Evolutionary conservation across 306 rosid genomes (phyloP).

Genomic region (Pyrus betulifolia): DNA sequence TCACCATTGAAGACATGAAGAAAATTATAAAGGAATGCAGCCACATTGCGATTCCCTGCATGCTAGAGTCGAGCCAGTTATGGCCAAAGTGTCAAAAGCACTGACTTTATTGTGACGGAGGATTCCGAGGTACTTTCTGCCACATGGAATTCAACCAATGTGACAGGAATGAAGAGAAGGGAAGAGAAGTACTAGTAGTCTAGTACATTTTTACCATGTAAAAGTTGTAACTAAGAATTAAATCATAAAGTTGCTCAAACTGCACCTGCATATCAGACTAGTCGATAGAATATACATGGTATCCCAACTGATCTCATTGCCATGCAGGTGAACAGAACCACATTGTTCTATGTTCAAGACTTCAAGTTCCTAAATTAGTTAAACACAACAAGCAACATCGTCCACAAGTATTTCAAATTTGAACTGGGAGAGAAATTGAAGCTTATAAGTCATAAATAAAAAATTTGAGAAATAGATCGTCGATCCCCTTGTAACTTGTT

Average conservation of each 20-base stretch:
- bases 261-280: background rate
- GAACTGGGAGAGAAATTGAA: background rate
- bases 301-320: conserved; percentile 11
- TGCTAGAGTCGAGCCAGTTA: conserved; percentile 43
- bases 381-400: background rate
- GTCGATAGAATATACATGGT: background rate
- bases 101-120: conserved; percentile 19
- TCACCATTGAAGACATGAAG: conserved; percentile 25
- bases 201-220: background rate
- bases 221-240: background rate
- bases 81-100: conserved; percentile 51
- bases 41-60: conserved; percentile 50
- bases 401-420: background rate
- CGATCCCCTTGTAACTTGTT: background rate
- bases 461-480: background rate
- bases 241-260: background rate
- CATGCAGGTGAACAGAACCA: conserved; percentile 11
- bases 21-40: conserved; percentile 48
- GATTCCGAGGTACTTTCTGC: conserved; percentile 25
- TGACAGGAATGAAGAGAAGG: background rate
- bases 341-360: conserved; percentile 9
- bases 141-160: conserved; percentile 34
- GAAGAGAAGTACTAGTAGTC: background rate
- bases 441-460: background rate
- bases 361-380: conserved; percentile 9